Percentiles rank a stretch among this genome's conserved stretches.
These are phyloP conservation scores for Vaccinium darrowii DNA, from an alignment of 148 eudicot species.

Conservation along the genomic window DNA sequence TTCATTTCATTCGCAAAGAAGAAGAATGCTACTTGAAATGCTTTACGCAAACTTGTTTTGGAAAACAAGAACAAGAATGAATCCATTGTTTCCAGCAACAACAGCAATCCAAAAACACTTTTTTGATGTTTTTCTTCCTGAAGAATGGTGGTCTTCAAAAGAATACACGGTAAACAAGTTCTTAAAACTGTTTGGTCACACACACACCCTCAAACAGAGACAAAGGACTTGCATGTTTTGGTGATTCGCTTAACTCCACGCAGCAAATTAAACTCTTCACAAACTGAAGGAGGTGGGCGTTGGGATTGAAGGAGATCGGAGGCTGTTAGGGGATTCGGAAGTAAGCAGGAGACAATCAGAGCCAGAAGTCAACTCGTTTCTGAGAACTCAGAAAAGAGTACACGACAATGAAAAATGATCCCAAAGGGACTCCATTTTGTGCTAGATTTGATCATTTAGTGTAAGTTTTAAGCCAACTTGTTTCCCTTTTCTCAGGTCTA, in stretches of 20 bases:
- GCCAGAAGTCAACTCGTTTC: not conserved
- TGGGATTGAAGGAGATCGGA: not conserved
- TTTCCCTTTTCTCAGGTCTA: constrained; percentile 55
- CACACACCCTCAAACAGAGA: not conserved
- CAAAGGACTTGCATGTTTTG: not conserved
- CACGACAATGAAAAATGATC: not conserved
- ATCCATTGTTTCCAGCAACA: not conserved
- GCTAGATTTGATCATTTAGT: not conserved
- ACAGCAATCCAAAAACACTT: not conserved
- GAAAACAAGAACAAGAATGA: not conserved
- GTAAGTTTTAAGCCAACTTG: not conserved
- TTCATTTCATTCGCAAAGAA: not conserved
- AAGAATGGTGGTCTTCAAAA: not conserved
- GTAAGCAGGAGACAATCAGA: not conserved
- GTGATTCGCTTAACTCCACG: not conserved
- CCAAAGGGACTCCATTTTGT: not conserved
- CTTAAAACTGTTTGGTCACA: not conserved
- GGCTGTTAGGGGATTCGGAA: not conserved
- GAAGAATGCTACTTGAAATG: not conserved
- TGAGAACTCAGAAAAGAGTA: not conserved
- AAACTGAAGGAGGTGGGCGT: not conserved
- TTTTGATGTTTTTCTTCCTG: not conserved
- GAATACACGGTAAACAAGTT: not conserved
- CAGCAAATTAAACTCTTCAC: not conserved
- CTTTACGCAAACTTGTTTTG: not conserved